Evolutionary conservation across 2,329 filamentous ascomycete species (phyloP), one percentile per base, ranked within the genome.

Genomic region (Pseudogymnoascus sp.): DNA sequence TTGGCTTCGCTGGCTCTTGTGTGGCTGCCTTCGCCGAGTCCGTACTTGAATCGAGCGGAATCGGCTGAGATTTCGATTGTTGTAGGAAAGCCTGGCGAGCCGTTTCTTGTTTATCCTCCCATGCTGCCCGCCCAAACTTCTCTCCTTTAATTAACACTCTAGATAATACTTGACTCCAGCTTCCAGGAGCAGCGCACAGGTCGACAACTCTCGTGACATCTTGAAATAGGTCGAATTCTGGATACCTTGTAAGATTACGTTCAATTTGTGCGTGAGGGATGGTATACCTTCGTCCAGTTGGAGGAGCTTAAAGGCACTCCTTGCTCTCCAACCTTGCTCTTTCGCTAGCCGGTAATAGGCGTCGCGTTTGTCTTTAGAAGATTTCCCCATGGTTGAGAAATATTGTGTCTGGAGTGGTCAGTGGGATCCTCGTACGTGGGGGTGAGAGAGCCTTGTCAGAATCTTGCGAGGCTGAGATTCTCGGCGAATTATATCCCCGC

Each of bases 261-360:
- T 55, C 49, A 33, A 33, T 55, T 61, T n/a, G 23, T 58, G 49
- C 8, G 8, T 14, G 33, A 25, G 55, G 22, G 39, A 35, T 41
- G 60, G 60, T 36, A 38, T 68, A 86, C 85, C 85, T 78, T 88
- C 92, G 74, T 99, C 92, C 23, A 99, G 85, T 75, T 99, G 94
- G 11, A 99, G 85, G 23, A 99, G 84, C 77, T 99, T 99, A 80
- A 97, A 99, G 7, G 94, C 94, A 68, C 92, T 96, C 63, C 94
- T 85, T 28, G 94, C 94, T 36, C 94, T 90, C 93, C 94, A 99
- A 67, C 95, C 95, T 80, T 99, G 94, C 76, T 99, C 94, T 78
- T 99, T 99, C 16, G 94, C 94, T 7, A 99, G 89, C 61, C 94
- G 86, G 73, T 99, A 99, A 78, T 99, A 99, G 52, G 92, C 92